Conservation (phyloP, 306 rosid genomes). For the Medicago ruthenica region DNA sequence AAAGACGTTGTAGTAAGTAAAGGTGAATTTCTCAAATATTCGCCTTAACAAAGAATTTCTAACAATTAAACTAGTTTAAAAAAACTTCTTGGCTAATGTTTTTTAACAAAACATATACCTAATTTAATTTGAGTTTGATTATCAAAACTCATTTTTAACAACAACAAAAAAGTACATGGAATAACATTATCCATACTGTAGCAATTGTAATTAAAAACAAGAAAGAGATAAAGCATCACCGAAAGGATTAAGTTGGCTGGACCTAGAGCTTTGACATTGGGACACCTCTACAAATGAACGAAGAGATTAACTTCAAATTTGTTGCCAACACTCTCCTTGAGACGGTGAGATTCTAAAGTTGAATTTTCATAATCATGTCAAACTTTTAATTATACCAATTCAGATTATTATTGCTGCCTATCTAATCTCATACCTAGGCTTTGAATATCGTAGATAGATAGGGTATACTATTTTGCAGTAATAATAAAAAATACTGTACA, state of each 20-base stretch:
- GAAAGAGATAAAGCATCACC: background rate
- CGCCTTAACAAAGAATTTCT: too few species aligned
- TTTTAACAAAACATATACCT: too few species aligned
- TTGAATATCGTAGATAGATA: conserved; percentile 36
- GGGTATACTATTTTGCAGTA: conserved; percentile 20
- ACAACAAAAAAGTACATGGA: too few species aligned
- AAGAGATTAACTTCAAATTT: background rate
- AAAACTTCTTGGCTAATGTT: too few species aligned
- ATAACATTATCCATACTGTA: background rate
- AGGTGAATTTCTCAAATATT: too few species aligned
- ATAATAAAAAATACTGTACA: background rate
- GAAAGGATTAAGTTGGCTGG: conserved; percentile 3
- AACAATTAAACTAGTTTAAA: too few species aligned
- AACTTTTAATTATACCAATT: conserved; percentile 39
- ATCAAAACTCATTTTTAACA: too few species aligned
- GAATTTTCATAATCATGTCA: conserved; percentile 26
- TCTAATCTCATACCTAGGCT: too few species aligned
- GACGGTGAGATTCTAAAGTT: background rate
- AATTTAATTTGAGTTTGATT: too few species aligned
- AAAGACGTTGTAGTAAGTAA: too few species aligned
- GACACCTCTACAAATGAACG: conserved; percentile 8
- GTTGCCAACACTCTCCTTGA: background rate
- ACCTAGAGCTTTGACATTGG: conserved; percentile 1
- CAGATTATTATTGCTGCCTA: conserved; percentile 32
- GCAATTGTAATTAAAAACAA: background rate